These are phyloP conservation scores for Dothideomycetidae sp. DNA, from an alignment of 2,329 filamentous ascomycete species.

Conservation along the genomic window DNA sequence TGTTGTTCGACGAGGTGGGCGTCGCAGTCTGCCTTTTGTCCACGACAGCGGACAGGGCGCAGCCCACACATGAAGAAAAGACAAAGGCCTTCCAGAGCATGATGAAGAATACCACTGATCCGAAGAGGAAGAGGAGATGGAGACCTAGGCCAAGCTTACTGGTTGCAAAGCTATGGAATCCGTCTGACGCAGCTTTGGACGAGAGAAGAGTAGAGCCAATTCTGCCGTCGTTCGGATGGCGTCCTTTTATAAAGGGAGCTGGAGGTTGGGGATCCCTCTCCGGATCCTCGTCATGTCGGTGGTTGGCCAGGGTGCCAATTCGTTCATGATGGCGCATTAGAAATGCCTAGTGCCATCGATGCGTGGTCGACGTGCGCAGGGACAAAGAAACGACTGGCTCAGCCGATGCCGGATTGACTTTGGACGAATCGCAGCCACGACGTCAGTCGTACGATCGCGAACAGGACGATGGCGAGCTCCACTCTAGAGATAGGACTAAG, in stretches of 20 bases:
- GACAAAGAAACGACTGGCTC: too few species aligned
- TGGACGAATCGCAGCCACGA: too few species aligned
- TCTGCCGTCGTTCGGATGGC: not conserved
- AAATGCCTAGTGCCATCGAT: conserved; percentile 4
- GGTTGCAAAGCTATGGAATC: conserved; percentile 1
- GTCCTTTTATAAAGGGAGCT: conserved; percentile 4
- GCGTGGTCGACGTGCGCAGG: too few species aligned
- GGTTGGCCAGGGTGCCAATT: conserved; percentile 1
- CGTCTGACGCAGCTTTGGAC: not conserved
- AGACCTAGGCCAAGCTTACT: conserved; percentile 9
- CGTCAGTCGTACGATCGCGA: too few species aligned
- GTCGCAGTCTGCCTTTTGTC: conserved; percentile 13
- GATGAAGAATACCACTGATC: conserved; percentile 19
- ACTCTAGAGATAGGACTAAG: too few species aligned
- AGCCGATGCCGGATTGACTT: too few species aligned
- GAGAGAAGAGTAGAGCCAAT: not conserved
- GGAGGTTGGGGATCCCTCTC: not conserved
- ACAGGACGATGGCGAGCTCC: too few species aligned
- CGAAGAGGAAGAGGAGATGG: conserved; percentile 11
- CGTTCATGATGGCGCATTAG: conserved; percentile 7
- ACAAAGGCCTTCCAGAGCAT: conserved; percentile 22
- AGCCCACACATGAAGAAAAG: conserved; percentile 16
- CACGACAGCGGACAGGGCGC: conserved; percentile 15
- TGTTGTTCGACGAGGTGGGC: conserved; percentile 12
- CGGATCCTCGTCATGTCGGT: conserved; percentile 3